Evolutionary conservation across 2,329 filamentous ascomycete genomes (phyloP).

Genomic region (Colletotrichum trifolii): DNA sequence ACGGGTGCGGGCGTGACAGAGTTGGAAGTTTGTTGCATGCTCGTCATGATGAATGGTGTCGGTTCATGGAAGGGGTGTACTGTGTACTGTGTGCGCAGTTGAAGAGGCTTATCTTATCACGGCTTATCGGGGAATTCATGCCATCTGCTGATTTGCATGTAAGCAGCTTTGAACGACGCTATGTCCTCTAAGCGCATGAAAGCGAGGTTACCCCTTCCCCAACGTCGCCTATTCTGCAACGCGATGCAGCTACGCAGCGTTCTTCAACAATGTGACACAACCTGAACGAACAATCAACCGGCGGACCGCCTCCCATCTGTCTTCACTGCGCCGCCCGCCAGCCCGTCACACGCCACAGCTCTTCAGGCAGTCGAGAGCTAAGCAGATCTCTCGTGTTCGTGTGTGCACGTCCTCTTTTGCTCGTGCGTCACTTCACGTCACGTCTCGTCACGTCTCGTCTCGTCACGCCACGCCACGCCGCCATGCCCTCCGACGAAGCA

Average conservation of each 20-base stretch:
- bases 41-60: no score
- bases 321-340: conserved; percentile 25
- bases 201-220: conserved; percentile 1
- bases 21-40: conserved; percentile 5
- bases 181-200: not conserved
- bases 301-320: conserved; percentile 19
- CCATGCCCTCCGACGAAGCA: conserved; percentile 15
- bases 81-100: not conserved
- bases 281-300: not conserved
- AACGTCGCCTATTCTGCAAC: conserved; percentile 1
- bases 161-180: not conserved
- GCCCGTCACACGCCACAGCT: conserved; percentile 17
- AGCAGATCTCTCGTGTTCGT: conserved; percentile 7
- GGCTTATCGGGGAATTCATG: conserved; percentile 1
- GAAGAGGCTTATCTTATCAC: conserved; percentile 7
- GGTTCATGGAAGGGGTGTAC: not conserved
- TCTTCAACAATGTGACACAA: conserved; percentile 34
- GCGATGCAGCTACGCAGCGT: conserved; percentile 23
- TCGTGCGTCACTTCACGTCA: conserved; percentile 7
- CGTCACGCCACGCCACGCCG: no score
- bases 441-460: no score
- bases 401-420: not conserved
- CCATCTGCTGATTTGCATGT: not conserved
- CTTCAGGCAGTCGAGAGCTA: not conserved
- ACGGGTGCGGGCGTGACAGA: conserved; percentile 10